These are phyloP conservation scores for Naematelia encephala DNA, from an alignment of 768 basidiomycete genomes.

Conservation along the genomic window DNA sequence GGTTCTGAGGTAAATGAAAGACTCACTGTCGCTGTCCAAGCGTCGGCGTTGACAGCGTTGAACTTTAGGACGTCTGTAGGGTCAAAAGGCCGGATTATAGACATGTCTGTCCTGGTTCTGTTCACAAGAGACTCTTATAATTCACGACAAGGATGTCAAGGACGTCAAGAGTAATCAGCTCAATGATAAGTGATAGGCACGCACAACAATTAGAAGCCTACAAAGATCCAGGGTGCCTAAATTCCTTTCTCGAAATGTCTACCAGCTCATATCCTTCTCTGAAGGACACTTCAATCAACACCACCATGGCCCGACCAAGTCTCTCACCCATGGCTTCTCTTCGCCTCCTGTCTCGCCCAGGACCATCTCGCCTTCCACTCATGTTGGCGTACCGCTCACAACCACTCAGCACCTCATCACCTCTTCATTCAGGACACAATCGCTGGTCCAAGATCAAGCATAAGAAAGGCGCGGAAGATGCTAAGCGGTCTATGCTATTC, in stretches of 20 bases:
- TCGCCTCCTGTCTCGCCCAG: background rate
- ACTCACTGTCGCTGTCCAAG: constrained; percentile 95
- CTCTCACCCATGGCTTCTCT: background rate
- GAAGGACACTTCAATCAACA: no score
- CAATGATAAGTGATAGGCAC: no score
- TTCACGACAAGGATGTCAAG: no score
- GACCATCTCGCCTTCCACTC: background rate
- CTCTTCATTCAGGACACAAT: constrained; percentile 36
- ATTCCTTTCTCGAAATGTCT: no score
- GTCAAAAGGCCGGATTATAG: constrained; percentile 76
- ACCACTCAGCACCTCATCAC: constrained; percentile 1
- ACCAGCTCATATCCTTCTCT: no score
- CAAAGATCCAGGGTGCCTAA: no score
- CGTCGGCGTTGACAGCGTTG: constrained; percentile 89
- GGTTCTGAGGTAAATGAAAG: background rate
- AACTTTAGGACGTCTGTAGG: constrained; percentile 88
- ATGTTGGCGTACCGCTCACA: background rate
- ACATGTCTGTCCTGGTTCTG: constrained; percentile 66
- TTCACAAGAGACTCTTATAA: no score
- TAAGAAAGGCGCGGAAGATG: constrained; percentile 47
- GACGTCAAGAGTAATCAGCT: no score
- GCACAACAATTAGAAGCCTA: no score
- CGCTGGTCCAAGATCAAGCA: constrained; percentile 50
- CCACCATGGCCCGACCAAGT: background rate
- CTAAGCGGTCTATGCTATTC: constrained; percentile 31